These are phyloP conservation scores for Amanita fuliginea DNA, from an alignment of 768 basidiomycete genomes.

Conservation along the genomic window DNA sequence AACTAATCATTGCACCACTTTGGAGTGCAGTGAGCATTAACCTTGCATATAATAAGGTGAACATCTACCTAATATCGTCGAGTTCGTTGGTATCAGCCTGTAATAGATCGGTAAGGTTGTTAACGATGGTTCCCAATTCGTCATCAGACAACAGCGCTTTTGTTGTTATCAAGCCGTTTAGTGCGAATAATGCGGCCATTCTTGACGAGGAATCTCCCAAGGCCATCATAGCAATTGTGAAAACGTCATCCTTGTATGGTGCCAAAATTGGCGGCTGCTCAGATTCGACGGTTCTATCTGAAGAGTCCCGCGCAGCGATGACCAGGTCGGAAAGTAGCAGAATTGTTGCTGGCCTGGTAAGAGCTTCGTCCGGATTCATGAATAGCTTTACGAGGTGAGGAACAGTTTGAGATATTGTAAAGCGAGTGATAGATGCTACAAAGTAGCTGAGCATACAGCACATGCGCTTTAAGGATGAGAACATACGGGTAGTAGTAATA, in stretches of 20 bases:
- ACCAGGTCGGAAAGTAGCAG: slow-evolving; percentile 58
- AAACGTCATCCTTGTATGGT: slow-evolving; percentile 66
- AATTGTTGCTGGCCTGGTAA: slow-evolving; percentile 57
- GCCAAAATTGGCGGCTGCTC: slow-evolving; percentile 25
- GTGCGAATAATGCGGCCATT: slow-evolving; percentile 49
- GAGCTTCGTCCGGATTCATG: slow-evolving; percentile 55
- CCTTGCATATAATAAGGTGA: not conserved
- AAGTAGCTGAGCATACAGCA: not conserved
- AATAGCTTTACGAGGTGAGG: slow-evolving; percentile 74
- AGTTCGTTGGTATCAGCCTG: slow-evolving; percentile 36
- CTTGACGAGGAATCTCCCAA: slow-evolving; percentile 40
- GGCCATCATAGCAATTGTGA: slow-evolving; percentile 53
- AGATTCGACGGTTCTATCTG: slow-evolving; percentile 12
- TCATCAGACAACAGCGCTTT: slow-evolving; percentile 50
- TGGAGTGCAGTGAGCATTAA: slow-evolving; percentile 2
- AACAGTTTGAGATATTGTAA: slow-evolving; percentile 55
- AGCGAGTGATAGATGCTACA: slow-evolving; percentile 57
- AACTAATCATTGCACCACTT: slow-evolving; percentile 49
- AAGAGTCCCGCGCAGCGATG: slow-evolving; percentile 37
- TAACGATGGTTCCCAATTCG: slow-evolving; percentile 74
- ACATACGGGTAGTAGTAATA: slow-evolving; percentile 62
- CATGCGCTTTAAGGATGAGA: slow-evolving; percentile 3
- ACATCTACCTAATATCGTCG: slow-evolving; percentile 41
- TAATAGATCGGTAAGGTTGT: slow-evolving; percentile 63
- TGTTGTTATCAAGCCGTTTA: slow-evolving; percentile 59